These are phyloP conservation scores for Bacidia gigantensis DNA, from an alignment of 495 filamentous ascomycete genomes.

Conservation along the genomic window DNA sequence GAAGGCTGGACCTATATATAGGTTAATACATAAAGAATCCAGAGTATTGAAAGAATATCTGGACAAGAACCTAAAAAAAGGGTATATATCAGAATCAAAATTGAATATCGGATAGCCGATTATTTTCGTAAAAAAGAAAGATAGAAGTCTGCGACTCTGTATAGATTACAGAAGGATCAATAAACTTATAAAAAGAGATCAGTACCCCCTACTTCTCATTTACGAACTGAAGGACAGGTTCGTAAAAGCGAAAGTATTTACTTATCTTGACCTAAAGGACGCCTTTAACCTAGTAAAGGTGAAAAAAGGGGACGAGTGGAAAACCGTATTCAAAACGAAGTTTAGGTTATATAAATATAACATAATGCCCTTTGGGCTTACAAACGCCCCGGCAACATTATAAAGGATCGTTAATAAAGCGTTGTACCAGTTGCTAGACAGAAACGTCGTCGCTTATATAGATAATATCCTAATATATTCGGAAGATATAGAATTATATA, in stretches of 20 bases:
- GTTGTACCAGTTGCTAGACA: constrained; percentile 17
- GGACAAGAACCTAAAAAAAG: constrained; percentile 1
- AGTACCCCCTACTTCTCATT: constrained; percentile 12
- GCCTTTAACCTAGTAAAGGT: constrained; percentile 15
- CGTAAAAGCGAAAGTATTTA: constrained; percentile 10
- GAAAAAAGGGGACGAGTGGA: constrained; percentile 14
- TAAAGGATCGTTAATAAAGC: constrained; percentile 23
- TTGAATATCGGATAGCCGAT: background rate
- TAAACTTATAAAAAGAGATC: constrained; percentile 13
- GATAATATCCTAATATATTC: constrained; percentile 20
- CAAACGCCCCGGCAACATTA: constrained; percentile 16
- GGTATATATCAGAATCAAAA: constrained; percentile 5
- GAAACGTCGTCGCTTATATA: constrained; percentile 19
- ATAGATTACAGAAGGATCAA: constrained; percentile 15
- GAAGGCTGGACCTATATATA: background rate
- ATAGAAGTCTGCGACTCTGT: constrained; percentile 8
- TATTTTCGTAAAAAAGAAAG: constrained; percentile 9
- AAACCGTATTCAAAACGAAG: constrained; percentile 7
- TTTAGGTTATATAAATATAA: constrained; percentile 16
- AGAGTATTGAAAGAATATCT: background rate
- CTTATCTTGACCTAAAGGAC: constrained; percentile 15
- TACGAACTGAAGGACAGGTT: constrained; percentile 6
- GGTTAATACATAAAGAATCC: background rate
- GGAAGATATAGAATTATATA: constrained; percentile 13
- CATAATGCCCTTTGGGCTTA: constrained; percentile 25